These are phyloP conservation scores for Camellia japonica DNA, from an alignment of 148 eudicot genomes.

Conservation along the genomic window DNA sequence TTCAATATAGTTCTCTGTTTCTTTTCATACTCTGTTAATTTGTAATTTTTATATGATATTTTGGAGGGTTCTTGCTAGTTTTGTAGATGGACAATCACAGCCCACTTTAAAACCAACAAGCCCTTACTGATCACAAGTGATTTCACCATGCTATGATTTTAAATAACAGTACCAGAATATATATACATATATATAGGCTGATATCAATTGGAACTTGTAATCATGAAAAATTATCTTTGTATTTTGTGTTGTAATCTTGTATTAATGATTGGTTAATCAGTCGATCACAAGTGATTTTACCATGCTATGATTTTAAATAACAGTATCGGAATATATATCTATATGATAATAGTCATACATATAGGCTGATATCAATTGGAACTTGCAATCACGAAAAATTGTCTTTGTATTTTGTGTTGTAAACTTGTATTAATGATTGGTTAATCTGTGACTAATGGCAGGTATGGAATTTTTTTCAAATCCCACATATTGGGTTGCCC, in stretches of 20 bases:
- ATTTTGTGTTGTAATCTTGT: not conserved
- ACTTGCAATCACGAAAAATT: not conserved
- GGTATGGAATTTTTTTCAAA: slow-evolving; percentile 86
- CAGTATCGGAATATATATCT: too few species aligned
- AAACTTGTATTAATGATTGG: not conserved
- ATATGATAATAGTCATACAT: too few species aligned
- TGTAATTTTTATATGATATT: not conserved
- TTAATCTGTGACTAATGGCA: slow-evolving; percentile 17
- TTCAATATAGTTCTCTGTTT: not conserved
- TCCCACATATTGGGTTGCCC: slow-evolving; percentile 93
- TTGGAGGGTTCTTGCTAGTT: too few species aligned
- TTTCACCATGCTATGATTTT: too few species aligned
- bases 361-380: too few species aligned
- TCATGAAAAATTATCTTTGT: not conserved
- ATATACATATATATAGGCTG: too few species aligned
- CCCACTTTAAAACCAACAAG: not conserved
- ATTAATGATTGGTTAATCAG: not conserved
- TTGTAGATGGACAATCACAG: not conserved
- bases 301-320: too few species aligned
- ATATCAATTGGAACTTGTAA: not conserved
- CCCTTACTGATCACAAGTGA: not conserved
- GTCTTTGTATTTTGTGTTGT: not conserved
- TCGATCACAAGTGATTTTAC: not conserved
- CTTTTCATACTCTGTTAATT: not conserved
- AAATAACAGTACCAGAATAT: too few species aligned